Conservation (phyloP, 192 early-diverging fungal genomes). For the Linderina pennispora region DNA sequence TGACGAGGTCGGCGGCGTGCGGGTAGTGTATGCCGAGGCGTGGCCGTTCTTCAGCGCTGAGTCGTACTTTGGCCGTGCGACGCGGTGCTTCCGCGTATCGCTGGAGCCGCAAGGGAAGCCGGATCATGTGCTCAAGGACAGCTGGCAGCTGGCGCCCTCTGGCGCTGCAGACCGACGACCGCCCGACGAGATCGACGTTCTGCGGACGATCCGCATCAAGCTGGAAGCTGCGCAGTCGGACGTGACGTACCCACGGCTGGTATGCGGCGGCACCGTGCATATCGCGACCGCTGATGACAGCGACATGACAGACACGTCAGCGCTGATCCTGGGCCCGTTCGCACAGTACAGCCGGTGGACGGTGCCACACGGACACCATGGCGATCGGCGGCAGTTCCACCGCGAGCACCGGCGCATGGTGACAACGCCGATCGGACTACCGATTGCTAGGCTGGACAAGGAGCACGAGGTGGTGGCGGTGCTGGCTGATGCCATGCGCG, state of each 20-base stretch:
- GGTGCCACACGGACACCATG: constrained; percentile 19
- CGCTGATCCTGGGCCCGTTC: constrained; percentile 18
- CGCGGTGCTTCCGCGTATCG: constrained; percentile 29
- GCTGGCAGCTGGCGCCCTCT: constrained; percentile 33
- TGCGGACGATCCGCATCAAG: constrained; percentile 16
- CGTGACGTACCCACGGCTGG: constrained; percentile 20
- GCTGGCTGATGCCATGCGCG: constrained; percentile 36
- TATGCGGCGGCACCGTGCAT: constrained; percentile 33
- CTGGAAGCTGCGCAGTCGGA: constrained; percentile 12
- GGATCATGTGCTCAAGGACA: constrained; percentile 35
- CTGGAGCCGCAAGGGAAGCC: constrained; percentile 2
- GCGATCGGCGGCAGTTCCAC: constrained; percentile 2
- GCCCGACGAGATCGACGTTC: constrained; percentile 27
- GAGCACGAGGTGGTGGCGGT: constrained; percentile 32
- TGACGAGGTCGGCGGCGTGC: not conserved
- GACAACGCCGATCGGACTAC: constrained; percentile 24
- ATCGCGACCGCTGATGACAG: constrained; percentile 5
- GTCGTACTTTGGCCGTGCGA: constrained; percentile 36
- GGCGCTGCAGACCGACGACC: not conserved
- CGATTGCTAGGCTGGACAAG: constrained; percentile 16
- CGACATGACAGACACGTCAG: constrained; percentile 20
- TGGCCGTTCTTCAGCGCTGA: constrained; percentile 30
- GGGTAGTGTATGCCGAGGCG: constrained; percentile 14
- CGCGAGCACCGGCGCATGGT: constrained; percentile 41
- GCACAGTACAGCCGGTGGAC: constrained; percentile 32